Percentiles rank a stretch among this genome's conserved stretches.
Evolutionary conservation across 2,329 filamentous ascomycete species (phyloP).

Genomic region (Ophiocordyceps camponoti-saundersi): DNA sequence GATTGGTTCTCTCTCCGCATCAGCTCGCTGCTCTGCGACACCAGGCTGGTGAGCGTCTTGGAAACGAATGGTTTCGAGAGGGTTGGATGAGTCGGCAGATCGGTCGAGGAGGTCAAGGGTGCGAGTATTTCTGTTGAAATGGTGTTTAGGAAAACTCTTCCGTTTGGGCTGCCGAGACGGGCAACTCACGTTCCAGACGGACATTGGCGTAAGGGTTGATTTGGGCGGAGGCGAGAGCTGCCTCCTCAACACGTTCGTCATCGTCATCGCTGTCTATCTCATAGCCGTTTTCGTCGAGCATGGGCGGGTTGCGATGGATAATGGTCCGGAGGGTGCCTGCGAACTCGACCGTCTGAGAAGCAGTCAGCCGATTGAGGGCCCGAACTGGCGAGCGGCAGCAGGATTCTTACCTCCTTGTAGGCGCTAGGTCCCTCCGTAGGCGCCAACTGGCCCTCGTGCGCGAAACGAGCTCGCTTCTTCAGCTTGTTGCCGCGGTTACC

Average conservation of each 20-base stretch:
- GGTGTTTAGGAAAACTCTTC: too few relatives aligned
- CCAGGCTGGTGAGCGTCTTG: slow-evolving; percentile 54
- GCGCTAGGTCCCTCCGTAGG: slow-evolving; percentile 46
- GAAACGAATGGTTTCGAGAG: slow-evolving; percentile 60
- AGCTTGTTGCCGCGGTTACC: slow-evolving; percentile 68
- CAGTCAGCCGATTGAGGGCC: slow-evolving; percentile 4
- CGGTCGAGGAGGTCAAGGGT: slow-evolving; percentile 57
- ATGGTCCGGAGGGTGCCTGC: slow-evolving; percentile 57
- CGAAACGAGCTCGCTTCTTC: slow-evolving; percentile 56
- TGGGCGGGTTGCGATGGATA: slow-evolving; percentile 54
- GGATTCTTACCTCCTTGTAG: slow-evolving; percentile 48
- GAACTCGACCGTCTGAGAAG: slow-evolving; percentile 48
- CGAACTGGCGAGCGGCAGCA: slow-evolving; percentile 1
- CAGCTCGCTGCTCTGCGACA: slow-evolving; percentile 49
- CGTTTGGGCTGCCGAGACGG: neutral
- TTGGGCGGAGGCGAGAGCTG: slow-evolving; percentile 44
- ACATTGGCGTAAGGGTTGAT: slow-evolving; percentile 61
- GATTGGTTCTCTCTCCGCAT: slow-evolving; percentile 60
- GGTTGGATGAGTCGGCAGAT: slow-evolving; percentile 57
- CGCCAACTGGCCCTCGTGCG: slow-evolving; percentile 52
- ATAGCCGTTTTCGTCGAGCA: slow-evolving; percentile 64
- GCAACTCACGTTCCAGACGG: slow-evolving; percentile 47
- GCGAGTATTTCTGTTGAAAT: slow-evolving; percentile 47
- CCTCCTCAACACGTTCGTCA: slow-evolving; percentile 44
- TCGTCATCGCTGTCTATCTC: slow-evolving; percentile 59